These are phyloP conservation scores for Biancaea sappan DNA, from an alignment of 306 rosid species.

Conservation along the genomic window DNA sequence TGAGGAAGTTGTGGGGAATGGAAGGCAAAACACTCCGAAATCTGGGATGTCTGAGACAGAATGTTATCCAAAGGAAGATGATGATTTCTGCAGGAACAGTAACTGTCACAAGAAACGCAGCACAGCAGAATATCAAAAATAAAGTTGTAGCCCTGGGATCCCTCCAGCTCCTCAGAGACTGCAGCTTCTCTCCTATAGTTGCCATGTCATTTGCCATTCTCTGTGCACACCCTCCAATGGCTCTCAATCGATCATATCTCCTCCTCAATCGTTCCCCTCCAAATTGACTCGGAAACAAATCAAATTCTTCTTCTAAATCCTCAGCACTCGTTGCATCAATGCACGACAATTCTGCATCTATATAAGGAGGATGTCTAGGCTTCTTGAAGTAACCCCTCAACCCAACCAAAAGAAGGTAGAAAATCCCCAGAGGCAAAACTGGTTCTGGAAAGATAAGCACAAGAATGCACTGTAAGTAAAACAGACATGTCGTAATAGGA, in stretches of 20 bases:
- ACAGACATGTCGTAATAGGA: slow-evolving; percentile 8
- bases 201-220: slow-evolving; percentile 36
- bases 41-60: slow-evolving; percentile 47
- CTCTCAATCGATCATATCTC: slow-evolving; percentile 48
- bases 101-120: slow-evolving; percentile 24
- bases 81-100: slow-evolving; percentile 23
- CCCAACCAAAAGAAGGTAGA: slow-evolving; percentile 29
- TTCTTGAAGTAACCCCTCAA: slow-evolving; percentile 24
- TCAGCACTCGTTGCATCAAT: slow-evolving; percentile 35
- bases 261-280: slow-evolving; percentile 35
- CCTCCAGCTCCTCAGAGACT: slow-evolving; percentile 47
- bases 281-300: slow-evolving; percentile 38
- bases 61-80: slow-evolving; percentile 19
- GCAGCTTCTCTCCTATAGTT: slow-evolving; percentile 44
- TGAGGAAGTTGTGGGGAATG: slow-evolving; percentile 33
- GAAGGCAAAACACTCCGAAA: slow-evolving; percentile 31
- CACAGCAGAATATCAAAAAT: slow-evolving; percentile 38
- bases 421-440: slow-evolving; percentile 24
- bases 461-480: slow-evolving; percentile 31
- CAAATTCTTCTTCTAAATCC: slow-evolving; percentile 56
- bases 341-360: slow-evolving; percentile 46
- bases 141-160: slow-evolving; percentile 50
- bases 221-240: slow-evolving; percentile 37
- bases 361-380: slow-evolving; percentile 39
- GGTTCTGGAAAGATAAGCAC: slow-evolving; percentile 34